Conservation (phyloP, 1,284 basidiomycete genomes). For the Fomitopsis palustris region DNA sequence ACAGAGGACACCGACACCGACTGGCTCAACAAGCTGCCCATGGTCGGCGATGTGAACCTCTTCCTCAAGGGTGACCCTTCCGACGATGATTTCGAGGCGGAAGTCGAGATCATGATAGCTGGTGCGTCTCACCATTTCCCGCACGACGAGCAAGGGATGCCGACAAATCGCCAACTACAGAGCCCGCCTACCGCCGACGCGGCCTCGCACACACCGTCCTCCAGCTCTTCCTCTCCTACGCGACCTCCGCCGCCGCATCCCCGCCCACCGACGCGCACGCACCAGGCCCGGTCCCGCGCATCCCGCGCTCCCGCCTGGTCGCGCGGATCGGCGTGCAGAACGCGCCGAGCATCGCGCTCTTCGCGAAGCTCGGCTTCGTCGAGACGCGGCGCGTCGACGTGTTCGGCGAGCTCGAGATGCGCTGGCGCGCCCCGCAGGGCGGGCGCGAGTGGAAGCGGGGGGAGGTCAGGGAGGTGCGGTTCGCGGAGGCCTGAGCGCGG, state of each 20-base stretch:
- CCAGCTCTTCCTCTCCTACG: slow-evolving; percentile 61
- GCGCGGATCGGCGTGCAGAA: slow-evolving; percentile 56
- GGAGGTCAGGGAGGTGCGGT: background rate
- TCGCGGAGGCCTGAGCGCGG: background rate
- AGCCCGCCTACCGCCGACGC: slow-evolving; percentile 55
- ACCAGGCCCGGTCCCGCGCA: slow-evolving; percentile 23
- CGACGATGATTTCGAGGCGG: slow-evolving; percentile 49
- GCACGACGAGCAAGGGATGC: background rate
- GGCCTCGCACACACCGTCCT: slow-evolving; percentile 69
- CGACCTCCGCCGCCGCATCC: slow-evolving; percentile 35
- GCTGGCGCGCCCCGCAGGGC: slow-evolving; percentile 18
- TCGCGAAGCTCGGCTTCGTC: slow-evolving; percentile 66
- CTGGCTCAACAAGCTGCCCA: slow-evolving; percentile 46
- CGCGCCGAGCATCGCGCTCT: slow-evolving; percentile 52
- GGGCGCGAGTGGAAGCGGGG: slow-evolving; percentile 11
- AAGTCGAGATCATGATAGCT: slow-evolving; percentile 86
- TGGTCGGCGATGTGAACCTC: slow-evolving; percentile 93
- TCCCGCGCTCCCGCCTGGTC: slow-evolving; percentile 42
- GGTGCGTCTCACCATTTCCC: slow-evolving; percentile 33
- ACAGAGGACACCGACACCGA: slow-evolving; percentile 21
- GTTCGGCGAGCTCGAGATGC: slow-evolving; percentile 76
- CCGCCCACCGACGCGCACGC: slow-evolving; percentile 10
- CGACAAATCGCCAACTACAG: slow-evolving; percentile 31
- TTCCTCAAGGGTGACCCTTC: slow-evolving; percentile 65
- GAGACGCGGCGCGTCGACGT: slow-evolving; percentile 64